Evolutionary conservation across 2,329 filamentous ascomycete genomes (phyloP), one percentile per base, ranked within the genome.

Genomic region (Aureobasidium sp.): DNA sequence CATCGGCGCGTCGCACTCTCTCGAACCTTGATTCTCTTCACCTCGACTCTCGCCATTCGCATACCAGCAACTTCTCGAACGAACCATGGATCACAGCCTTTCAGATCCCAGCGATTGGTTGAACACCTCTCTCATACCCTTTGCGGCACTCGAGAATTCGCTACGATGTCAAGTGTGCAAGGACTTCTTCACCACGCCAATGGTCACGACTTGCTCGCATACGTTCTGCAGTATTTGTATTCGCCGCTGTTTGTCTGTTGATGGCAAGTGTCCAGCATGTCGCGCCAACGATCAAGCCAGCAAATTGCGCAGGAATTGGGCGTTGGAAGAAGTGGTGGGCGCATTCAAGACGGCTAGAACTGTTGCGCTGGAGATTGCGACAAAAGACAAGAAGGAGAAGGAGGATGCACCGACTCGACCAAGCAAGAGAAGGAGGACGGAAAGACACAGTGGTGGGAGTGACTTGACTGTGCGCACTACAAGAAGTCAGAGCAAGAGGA

Each of bases 221-320:
- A 97, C 94, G 0, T 99, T 99, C 71, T 99, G 94, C 79, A 97
- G 93, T 7, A 78, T 96, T 59, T 99, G 94, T 74, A 97, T 99
- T 72, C 88, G 94, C 34, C 83, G 92, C 65, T 91, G 89, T 64
- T 81, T 99, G 0, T 87, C 87, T 2, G 82, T 84, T 36, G 91
- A 97, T 66, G 89, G 91, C 9, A 91, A 89, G 74, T 99, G 94
- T 68, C 94, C 94, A 0, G 80, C 90, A 1, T 99, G 94, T 75
- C 86, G 91, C 57, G 78, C 84, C 6, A 75, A 79, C 0, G 90
- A 96, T 67, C 91, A 97, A 72, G 91, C 93, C 71, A 82, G 90
- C 64, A 94, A 90, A 72, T 72, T 99, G 67, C 82, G 91, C 62
- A 87, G 87, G 50, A 97, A 97, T 72, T 89, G 87, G 82, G 86